phyloP scores from a whole-genome alignment of 768 basidiomycete species.

The Strobilomyces echinocephalus region DNA sequence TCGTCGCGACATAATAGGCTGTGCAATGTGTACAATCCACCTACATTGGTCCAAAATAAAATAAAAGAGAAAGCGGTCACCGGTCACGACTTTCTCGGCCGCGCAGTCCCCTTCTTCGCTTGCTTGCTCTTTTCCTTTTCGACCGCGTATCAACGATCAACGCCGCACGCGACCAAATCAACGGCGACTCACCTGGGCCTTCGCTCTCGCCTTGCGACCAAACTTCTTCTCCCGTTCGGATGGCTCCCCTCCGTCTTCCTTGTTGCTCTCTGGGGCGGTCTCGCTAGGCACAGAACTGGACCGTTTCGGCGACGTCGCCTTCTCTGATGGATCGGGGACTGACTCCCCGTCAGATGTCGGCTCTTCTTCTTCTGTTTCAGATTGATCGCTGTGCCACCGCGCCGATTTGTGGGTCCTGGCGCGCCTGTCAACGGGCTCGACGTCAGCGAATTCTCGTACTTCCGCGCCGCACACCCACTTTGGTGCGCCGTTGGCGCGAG shows the following conservation, averaged over 20 bases:
- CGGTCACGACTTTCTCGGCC: slow-evolving; percentile 26
- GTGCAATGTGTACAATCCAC: slow-evolving; percentile 3
- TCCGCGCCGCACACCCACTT: slow-evolving; percentile 18
- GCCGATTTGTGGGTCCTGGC: slow-evolving; percentile 26
- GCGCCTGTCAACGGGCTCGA: slow-evolving; percentile 14
- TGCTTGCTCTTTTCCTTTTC: slow-evolving; percentile 29
- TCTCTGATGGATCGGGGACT: slow-evolving; percentile 40
- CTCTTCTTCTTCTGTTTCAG: slow-evolving; percentile 26
- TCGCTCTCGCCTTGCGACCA: slow-evolving; percentile 36
- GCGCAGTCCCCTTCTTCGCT: slow-evolving; percentile 18
- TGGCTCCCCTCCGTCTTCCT: slow-evolving; percentile 25
- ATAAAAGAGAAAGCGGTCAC: slow-evolving; percentile 10
- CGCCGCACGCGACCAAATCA: neutral
- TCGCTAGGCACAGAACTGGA: slow-evolving; percentile 39
- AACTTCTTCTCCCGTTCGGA: slow-evolving; percentile 33
- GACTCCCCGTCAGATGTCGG: slow-evolving; percentile 20
- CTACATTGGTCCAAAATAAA: neutral
- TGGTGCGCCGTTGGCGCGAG: slow-evolving; percentile 24
- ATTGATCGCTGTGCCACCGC: slow-evolving; percentile 32
- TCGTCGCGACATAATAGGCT: slow-evolving; percentile 1
- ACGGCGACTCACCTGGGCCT: slow-evolving; percentile 35
- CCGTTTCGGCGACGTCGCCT: slow-evolving; percentile 18
- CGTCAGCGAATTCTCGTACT: slow-evolving; percentile 7
- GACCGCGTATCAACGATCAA: neutral
- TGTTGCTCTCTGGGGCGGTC: slow-evolving; percentile 26